Base-by-base conservation (phyloP, 345 rosid genomes). In the Pelargonium nanum region DNA sequence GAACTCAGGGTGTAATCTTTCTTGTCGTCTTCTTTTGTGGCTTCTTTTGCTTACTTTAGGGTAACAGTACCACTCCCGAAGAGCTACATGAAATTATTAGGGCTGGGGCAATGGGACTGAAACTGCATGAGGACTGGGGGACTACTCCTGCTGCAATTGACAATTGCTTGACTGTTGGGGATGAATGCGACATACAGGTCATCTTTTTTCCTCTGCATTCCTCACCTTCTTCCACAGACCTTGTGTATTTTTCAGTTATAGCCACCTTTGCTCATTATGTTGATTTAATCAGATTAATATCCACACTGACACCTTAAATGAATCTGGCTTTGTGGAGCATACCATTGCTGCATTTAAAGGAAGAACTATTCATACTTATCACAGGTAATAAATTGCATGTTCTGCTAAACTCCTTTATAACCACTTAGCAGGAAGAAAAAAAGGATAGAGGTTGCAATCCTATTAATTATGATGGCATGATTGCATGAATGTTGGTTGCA, bases 121-220 rank as follows among this genome's bases (percentile, higher is more conserved):
- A 93, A 82, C 72, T 93, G 71, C 99, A 93, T 68, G 99, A 93
- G 75, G 97, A 93, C 75, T 93, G 99, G 99, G 99, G 99, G 78
- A 81, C 77, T 63, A 93, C 97, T 23, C 97, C 97, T 58, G 97
- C 97, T 70, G 90, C 91, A 8, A 93, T 93, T 70, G 94, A 93
- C 66, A 89, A 76, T 65, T 89, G 96, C 77, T 85, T 93, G 85
- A 20, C 80, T 61, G 85, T 87, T 45, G 97, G 86, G 62, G 97
- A 89, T 45, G 77, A 75, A 71, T 65, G 81, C 74, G 97, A 89
- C 69, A 52, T 93, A 28, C 99, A 93, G 78, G 99, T 87, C 3
- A 57, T 56, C 54, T 51, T 22, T 53, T 58, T 19, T 22, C 48
- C 59, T 45, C 53, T 52, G 25, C n/a, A 55, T 44, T 28, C n/a